Evolutionary conservation across 1,284 basidiomycete species (phyloP).

Genomic region (Leccinum subfulvum): DNA sequence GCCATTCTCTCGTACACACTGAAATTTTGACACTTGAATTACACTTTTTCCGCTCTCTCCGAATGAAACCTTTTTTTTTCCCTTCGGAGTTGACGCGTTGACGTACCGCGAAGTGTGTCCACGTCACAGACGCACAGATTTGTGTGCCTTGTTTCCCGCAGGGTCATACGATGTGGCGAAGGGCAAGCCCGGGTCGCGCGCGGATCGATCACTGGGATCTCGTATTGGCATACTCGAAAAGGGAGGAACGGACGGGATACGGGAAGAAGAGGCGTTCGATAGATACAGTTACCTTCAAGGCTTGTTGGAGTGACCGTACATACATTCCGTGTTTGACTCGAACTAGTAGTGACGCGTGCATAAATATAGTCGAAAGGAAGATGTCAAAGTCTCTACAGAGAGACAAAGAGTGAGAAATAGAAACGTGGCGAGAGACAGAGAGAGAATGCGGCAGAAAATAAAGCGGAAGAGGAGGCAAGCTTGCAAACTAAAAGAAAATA

Average conservation of each 20-base stretch:
- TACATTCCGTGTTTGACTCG: neutral
- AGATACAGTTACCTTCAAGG: neutral
- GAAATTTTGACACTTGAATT: neutral
- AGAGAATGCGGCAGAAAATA: neutral
- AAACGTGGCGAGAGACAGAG: neutral
- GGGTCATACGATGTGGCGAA: neutral
- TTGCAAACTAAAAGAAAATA: neutral
- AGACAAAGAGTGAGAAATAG: neutral
- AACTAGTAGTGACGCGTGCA: neutral
- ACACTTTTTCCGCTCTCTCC: neutral
- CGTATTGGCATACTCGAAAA: neutral
- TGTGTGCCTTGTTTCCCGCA: neutral
- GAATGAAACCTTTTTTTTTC: neutral
- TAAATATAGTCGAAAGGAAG: neutral
- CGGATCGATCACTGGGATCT: neutral
- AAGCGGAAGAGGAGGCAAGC: neutral
- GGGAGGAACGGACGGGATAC: neutral
- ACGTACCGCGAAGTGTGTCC: neutral
- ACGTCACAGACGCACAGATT: neutral
- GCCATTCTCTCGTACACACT: neutral
- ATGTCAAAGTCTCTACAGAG: neutral
- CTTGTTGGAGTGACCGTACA: neutral
- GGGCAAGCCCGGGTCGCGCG: neutral
- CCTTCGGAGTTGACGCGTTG: neutral
- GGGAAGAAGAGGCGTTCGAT: neutral